Evolutionary conservation across 2,329 filamentous ascomycete genomes (phyloP).

Genomic region (Stachybotrys chartarum): DNA sequence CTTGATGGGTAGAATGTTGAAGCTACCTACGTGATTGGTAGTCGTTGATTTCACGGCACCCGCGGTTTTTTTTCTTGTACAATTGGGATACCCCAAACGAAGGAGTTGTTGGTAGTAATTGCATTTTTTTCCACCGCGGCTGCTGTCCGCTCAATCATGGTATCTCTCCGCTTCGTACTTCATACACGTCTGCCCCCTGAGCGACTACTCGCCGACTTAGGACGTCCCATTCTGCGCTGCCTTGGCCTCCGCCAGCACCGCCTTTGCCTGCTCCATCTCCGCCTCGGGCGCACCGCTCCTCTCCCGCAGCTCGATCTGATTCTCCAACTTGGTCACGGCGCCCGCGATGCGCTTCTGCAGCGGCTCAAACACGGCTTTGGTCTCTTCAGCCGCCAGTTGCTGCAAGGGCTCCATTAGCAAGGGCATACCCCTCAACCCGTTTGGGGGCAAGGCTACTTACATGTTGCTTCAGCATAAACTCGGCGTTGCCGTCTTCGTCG

Average conservation of each 20-base stretch:
- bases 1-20: constrained; percentile 33
- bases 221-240: constrained; percentile 11
- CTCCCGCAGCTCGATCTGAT: constrained; percentile 61
- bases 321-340: constrained; percentile 66
- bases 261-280: constrained; percentile 49
- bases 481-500: constrained; percentile 61
- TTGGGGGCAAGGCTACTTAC: constrained; percentile 39
- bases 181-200: no score
- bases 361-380: constrained; percentile 70
- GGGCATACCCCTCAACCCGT: background rate
- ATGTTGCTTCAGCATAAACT: constrained; percentile 80
- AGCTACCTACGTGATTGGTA: background rate
- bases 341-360: constrained; percentile 65
- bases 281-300: constrained; percentile 35
- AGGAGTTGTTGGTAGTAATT: background rate
- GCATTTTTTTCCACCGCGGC: background rate
- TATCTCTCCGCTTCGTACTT: background rate
- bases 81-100: constrained; percentile 10
- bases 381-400: constrained; percentile 80
- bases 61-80: constrained; percentile 4
- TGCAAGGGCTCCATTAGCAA: constrained; percentile 26
- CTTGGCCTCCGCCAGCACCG: constrained; percentile 44
- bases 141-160: background rate
- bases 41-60: background rate
- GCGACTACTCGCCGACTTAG: background rate